phyloP scores from a whole-genome alignment of 2,329 filamentous ascomycete genomes.

The Plenodomus biglobosus region DNA sequence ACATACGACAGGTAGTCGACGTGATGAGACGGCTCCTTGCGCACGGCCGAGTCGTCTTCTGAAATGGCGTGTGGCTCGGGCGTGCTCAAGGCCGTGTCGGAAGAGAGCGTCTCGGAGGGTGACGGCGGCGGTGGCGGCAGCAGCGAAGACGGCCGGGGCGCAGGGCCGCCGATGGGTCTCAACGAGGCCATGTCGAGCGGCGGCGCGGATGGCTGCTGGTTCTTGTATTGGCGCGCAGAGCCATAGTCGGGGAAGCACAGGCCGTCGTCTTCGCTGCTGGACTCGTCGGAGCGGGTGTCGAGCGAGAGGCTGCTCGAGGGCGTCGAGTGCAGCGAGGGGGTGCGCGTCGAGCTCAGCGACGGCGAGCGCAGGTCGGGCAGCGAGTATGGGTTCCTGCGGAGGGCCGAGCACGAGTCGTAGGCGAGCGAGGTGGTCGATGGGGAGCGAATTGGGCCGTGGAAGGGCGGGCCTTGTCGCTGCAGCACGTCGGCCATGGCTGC shows the following conservation, averaged over 20 bases:
- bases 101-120: conserved; percentile 52
- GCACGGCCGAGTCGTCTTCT: conserved; percentile 77
- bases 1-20: conserved; percentile 95
- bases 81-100: conserved; percentile 53
- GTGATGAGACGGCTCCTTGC: conserved; percentile 75
- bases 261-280: conserved; percentile 45
- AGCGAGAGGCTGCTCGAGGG: conserved; percentile 65
- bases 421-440: conserved; percentile 50
- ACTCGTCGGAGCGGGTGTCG: conserved; percentile 57
- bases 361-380: conserved; percentile 42
- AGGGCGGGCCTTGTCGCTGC: conserved; percentile 35
- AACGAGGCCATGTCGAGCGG: neutral
- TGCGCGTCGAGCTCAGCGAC: conserved; percentile 44
- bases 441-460: conserved; percentile 43
- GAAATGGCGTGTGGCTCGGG: conserved; percentile 60
- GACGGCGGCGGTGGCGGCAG: conserved; percentile 53
- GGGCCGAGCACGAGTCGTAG: conserved; percentile 40
- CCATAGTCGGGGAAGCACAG: conserved; percentile 51
- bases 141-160: conserved; percentile 45
- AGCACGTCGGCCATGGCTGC: conserved; percentile 49
- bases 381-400: conserved; percentile 40
- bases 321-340: conserved; percentile 62
- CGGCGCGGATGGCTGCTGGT: conserved; percentile 12
- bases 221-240: conserved; percentile 17
- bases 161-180: conserved; percentile 1